Percentiles rank a stretch among this genome's conserved stretches.
phyloP scores from a whole-genome alignment of 257 asterid species.

The Solanum bukasovii region DNA sequence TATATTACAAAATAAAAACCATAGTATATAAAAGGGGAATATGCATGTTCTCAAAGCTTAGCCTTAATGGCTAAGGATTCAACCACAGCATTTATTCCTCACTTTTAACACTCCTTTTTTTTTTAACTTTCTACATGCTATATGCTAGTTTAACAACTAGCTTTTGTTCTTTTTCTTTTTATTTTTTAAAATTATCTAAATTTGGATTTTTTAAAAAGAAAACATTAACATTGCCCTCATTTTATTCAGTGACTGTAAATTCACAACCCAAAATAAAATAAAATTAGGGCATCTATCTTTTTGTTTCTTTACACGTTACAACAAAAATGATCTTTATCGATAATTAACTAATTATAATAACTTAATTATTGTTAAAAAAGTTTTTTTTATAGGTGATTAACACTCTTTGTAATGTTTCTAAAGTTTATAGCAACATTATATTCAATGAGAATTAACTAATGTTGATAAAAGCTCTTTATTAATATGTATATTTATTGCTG shows the following conservation, averaged over 20 bases:
- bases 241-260: not conserved
- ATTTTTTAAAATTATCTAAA: not conserved
- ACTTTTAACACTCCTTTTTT: not conserved
- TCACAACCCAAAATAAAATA: not conserved
- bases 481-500: no score
- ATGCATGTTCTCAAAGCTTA: conserved; percentile 3
- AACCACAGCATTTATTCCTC: not conserved
- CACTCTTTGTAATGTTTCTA: not conserved
- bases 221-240: not conserved
- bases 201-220: not conserved
- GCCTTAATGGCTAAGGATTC: conserved; percentile 3
- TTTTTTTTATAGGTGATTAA: not conserved
- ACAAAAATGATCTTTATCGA: no score
- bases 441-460: no score
- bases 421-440: no score
- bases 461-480: not conserved
- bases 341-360: no score
- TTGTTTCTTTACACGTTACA: not conserved
- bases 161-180: not conserved
- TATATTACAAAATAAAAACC: not conserved
- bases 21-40: not conserved
- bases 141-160: not conserved
- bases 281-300: not conserved
- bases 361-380: no score
- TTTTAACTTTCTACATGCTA: not conserved